Evolutionary conservation across 208 protist species (phyloP).

Genomic region (Wallacemonas sp.): DNA sequence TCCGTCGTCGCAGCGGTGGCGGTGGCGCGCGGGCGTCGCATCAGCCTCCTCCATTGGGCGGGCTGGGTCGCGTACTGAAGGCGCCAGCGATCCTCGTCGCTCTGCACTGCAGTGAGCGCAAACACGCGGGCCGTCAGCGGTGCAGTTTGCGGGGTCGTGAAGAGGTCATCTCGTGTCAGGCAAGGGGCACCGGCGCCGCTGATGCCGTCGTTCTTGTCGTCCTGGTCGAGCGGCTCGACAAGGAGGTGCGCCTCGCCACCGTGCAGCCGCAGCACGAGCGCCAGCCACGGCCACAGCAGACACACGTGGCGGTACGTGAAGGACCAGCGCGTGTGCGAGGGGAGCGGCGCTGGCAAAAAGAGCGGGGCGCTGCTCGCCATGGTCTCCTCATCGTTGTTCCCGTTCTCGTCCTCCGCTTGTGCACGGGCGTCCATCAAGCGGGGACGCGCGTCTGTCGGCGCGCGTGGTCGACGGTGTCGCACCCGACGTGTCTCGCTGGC

Average conservation of each 20-base stretch:
- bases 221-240: neutral
- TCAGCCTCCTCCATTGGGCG: neutral
- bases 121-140: neutral
- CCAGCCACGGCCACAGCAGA: conserved; percentile 35
- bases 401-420: neutral
- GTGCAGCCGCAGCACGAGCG: conserved; percentile 25
- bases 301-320: conserved; percentile 17
- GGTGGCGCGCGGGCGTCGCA: neutral
- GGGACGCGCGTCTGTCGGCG: too few relatives aligned
- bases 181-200: too few relatives aligned
- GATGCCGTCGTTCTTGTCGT: neutral
- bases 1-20: neutral
- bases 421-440: too few relatives aligned
- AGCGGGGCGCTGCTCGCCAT: neutral
- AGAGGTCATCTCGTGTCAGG: neutral
- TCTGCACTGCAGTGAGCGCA: neutral
- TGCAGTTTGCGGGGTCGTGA: neutral
- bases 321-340: neutral
- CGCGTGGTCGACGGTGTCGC: neutral
- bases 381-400: neutral
- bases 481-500: neutral
- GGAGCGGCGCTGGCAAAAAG: neutral
- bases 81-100: conserved; percentile 1
- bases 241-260: conserved; percentile 29
- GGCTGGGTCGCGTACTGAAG: neutral